Base-by-base conservation (phyloP, 1,284 basidiomycete genomes). In the Porogramme epimiltina region DNA sequence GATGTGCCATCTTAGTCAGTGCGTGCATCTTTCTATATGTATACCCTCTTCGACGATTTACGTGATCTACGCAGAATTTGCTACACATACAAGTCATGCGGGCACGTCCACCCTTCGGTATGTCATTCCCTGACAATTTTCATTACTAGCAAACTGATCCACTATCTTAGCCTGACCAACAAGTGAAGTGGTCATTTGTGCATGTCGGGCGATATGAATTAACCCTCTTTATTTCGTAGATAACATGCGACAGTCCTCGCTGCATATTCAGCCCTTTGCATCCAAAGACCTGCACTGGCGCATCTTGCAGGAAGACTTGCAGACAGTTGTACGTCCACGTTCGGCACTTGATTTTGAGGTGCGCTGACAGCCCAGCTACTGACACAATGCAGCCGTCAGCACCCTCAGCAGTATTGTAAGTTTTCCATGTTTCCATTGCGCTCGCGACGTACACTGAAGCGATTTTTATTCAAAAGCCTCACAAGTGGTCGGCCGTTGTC, bases 351-450 rank as follows among this genome's bases (percentile, higher is more conserved):
- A 3, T 18, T 6, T 24, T 26, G 16, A 26, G 46, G 8, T 25
- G 42, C 26, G 20, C 44, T 55, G 3, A 55, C 34, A 13, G 40
- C 31, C 37, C 16, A 10, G n/a, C n/a, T n/a, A 8, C 28, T 20
- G 23, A 11, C 22, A 23, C 41, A 26, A 15, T 40, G 19, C 47
- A 67, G 65, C 49, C 64, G 62, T 46, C 60, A 62, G 41, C 62
- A 63, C n/a, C 60, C 65, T 22, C 57, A 67, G 52, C 65, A 67
- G 42, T 62, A 64, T 37, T 64, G 65, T 67, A 37, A 59, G 65
- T 54, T 18, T 37, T 13, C n/a, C n/a, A 37, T 10, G 23, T 39
- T 23, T 22, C 26, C 25, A n/a, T 25, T 13, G 42, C 26, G 16
- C 8, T 20, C 3, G 51, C 40, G 28, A 44, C 26, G 18, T 19